phyloP scores from a whole-genome alignment of 2,329 filamentous ascomycete species.

The Aspergillus quadrilineatus region DNA sequence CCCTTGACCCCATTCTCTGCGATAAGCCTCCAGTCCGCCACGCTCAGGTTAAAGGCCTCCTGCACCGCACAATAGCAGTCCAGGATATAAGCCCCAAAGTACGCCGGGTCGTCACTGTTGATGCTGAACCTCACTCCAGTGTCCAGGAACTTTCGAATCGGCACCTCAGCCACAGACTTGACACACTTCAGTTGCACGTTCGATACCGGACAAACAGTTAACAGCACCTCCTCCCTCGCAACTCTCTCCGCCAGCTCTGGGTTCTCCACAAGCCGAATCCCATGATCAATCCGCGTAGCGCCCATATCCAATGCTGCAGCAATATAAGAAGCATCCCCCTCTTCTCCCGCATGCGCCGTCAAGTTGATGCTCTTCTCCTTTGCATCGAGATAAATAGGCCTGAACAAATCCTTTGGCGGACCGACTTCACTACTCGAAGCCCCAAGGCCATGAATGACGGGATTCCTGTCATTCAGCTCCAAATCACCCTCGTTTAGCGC shows the following conservation, averaged over 20 bases:
- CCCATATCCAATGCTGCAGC: conserved; percentile 62
- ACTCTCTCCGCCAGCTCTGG: conserved; percentile 58
- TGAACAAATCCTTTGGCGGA: conserved; percentile 59
- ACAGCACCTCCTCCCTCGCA: conserved; percentile 56
- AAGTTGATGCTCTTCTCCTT: conserved; percentile 54
- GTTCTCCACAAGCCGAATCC: conserved; percentile 65
- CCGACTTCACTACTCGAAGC: conserved; percentile 64
- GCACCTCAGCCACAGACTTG: conserved; percentile 54
- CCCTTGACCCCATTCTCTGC: conserved; percentile 62
- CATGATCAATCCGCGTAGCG: conserved; percentile 71
- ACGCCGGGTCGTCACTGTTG: conserved; percentile 73
- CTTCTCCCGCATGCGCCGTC: conserved; percentile 77
- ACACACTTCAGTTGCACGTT: conserved; percentile 67
- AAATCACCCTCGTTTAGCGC: conserved; percentile 29
- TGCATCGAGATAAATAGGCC: conserved; percentile 60
- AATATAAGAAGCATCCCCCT: conserved; percentile 68
- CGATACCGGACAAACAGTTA: conserved; percentile 72
- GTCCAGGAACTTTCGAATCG: conserved; percentile 63
- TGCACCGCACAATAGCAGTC: conserved; percentile 76
- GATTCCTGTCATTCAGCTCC: conserved; percentile 47
- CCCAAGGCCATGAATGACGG: conserved; percentile 61
- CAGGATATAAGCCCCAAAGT: conserved; percentile 73
- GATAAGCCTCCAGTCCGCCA: conserved; percentile 67
- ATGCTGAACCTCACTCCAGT: conserved; percentile 66
- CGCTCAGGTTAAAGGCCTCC: conserved; percentile 63